Conservation (phyloP, 2,329 filamentous ascomycete species). For the Tolypocladium pustulatum region DNA sequence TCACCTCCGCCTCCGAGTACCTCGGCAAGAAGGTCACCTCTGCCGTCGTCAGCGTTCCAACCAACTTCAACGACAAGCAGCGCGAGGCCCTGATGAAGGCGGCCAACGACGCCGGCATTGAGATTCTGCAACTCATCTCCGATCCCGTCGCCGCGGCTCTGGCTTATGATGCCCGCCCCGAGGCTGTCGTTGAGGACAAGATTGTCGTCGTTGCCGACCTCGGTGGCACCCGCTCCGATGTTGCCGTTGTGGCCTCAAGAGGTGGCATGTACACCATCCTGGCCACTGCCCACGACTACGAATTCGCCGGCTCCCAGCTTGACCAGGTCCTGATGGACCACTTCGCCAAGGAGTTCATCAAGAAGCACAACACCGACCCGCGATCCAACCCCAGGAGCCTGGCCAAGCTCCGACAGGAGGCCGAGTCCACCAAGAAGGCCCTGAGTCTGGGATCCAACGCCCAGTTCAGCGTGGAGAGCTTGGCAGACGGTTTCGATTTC, state of each 20-base stretch:
- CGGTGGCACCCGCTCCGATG: constrained; percentile 85
- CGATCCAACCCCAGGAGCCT: constrained; percentile 69
- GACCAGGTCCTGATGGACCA: constrained; percentile 90
- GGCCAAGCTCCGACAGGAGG: constrained; percentile 86
- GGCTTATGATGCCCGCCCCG: constrained; percentile 80
- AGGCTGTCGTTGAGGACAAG: constrained; percentile 68
- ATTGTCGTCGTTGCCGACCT: constrained; percentile 84
- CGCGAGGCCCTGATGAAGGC: constrained; percentile 69
- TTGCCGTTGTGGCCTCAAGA: constrained; percentile 80
- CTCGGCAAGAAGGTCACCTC: constrained; percentile 87
- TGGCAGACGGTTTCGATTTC: constrained; percentile 85
- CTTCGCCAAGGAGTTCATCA: constrained; percentile 97
- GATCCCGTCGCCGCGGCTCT: constrained; percentile 84
- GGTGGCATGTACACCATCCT: constrained; percentile 95
- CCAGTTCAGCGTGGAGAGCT: constrained; percentile 83
- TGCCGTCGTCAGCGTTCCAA: constrained; percentile 89
- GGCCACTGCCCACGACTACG: constrained; percentile 90
- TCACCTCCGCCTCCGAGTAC: constrained; percentile 78
- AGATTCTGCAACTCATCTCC: constrained; percentile 85
- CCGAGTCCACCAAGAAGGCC: constrained; percentile 85
- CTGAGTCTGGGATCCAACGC: constrained; percentile 82
- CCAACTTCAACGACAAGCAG: constrained; percentile 84
- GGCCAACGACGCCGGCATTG: constrained; percentile 69
- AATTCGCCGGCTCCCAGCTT: constrained; percentile 74
- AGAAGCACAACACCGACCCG: constrained; percentile 89